These are phyloP conservation scores for Castanospermum australe DNA, from an alignment of 306 rosid genomes.

Conservation along the genomic window DNA sequence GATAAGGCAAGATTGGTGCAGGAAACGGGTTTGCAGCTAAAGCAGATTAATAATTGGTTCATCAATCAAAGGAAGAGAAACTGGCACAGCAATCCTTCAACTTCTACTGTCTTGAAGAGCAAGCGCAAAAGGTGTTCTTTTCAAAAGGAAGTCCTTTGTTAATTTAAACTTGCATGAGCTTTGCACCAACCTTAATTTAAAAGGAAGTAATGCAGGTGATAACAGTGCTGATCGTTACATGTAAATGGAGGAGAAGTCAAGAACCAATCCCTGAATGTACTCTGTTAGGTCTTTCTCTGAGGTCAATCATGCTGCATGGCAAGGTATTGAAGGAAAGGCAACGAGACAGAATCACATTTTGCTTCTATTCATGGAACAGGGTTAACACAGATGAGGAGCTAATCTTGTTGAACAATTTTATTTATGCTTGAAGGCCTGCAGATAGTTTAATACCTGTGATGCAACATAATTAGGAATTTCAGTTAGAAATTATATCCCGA, in stretches of 20 bases:
- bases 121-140: constrained; percentile 84
- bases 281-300: constrained; percentile 19
- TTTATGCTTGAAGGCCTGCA: constrained; percentile 22
- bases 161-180: constrained; percentile 15
- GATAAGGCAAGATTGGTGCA: constrained; percentile 94
- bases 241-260: constrained; percentile 34
- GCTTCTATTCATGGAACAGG: constrained; percentile 27
- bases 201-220: constrained; percentile 83
- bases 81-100: constrained; percentile 97
- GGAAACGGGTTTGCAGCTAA: constrained; percentile 91
- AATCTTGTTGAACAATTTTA: constrained; percentile 12
- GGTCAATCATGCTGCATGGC: constrained; percentile 22
- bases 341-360: constrained; percentile 7
- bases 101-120: constrained; percentile 88
- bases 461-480: constrained; percentile 39
- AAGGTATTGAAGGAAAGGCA: constrained; percentile 30
- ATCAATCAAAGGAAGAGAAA: constrained; percentile 98
- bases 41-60: constrained; percentile 99
- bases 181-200: constrained; percentile 51
- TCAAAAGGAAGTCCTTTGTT: not conserved
- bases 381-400: constrained; percentile 34
- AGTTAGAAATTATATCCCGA: constrained; percentile 37
- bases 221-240: constrained; percentile 44
- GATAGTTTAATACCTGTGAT: constrained; percentile 22
- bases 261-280: constrained; percentile 6